Evolutionary conservation across 768 basidiomycete species (phyloP), one percentile per base, ranked within the genome.

Genomic region (Gelatoporia subvermispora): DNA sequence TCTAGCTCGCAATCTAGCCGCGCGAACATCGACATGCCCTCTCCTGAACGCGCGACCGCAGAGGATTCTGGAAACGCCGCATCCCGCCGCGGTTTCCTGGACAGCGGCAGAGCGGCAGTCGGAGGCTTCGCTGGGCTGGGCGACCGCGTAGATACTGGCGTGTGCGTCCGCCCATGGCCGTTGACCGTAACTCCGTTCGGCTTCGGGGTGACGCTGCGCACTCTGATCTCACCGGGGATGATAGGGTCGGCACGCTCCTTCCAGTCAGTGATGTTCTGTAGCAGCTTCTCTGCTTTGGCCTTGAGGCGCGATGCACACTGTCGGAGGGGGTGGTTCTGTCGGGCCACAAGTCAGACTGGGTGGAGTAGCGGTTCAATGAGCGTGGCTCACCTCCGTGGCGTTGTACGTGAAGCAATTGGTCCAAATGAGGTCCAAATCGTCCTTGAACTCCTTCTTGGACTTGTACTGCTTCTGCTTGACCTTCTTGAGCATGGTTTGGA

Each of bases 361-460:
- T n/a, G 20, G 15, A 25, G 47, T 47, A 21, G 8, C 37, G 24
- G 20, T 13, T 22, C n/a, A 21, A 48, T 43, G 25, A 22, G 35
- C 28, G 39, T n/a, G 15, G 76, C 86, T 51, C 57, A 92, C 94
- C 72, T 93, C 88, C 10, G 84, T 78, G 16, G 89, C 85, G 65
- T 99, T 99, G 66, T 98, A 98, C 4, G 78, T 82, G 54, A 86
- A 79, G 67, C 95, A 97, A 56, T 98, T 99, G 40, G 82, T 82
- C 96, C 96, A 99, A 56, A 99, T 97, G 52, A 97, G 79, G 56
- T 95, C 90, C 37, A 99, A 72, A 69, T 99, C 96, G 50, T 89
- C 85, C 54, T 86, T 85, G 68, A 99, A 98, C 59, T 94, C 89
- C 54, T 82, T 76, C 70, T 98, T 98, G 24, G 84, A 90, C 68